These are phyloP conservation scores for Calonectria naviculata DNA, from an alignment of 2,329 filamentous ascomycete species.

Conservation along the genomic window DNA sequence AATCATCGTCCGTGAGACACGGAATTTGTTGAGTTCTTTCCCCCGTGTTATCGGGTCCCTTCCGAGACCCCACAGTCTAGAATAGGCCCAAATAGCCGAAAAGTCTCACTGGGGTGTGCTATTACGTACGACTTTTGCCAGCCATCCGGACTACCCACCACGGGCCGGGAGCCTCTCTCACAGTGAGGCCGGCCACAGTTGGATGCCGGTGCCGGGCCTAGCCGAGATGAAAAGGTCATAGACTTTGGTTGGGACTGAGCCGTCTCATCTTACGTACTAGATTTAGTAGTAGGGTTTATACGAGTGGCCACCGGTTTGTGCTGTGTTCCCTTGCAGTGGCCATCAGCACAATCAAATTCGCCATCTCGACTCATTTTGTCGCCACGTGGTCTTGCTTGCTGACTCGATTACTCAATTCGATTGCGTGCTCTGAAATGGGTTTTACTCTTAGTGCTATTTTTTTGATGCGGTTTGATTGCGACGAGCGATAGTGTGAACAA, in stretches of 20 bases:
- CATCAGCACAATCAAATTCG: neutral
- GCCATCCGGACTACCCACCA: neutral
- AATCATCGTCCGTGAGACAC: neutral
- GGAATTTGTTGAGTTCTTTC: neutral
- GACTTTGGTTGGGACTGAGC: neutral
- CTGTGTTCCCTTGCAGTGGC: neutral
- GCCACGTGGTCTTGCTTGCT: neutral
- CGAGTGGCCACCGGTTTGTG: neutral
- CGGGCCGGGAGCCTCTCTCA: neutral
- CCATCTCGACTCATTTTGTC: neutral
- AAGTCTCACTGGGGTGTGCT: neutral
- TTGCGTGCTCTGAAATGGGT: neutral
- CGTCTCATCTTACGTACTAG: neutral
- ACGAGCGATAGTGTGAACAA: neutral
- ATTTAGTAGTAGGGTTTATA: neutral
- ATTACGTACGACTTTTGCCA: conserved; percentile 5
- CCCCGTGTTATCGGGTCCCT: neutral
- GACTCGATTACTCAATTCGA: neutral
- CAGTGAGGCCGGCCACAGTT: neutral
- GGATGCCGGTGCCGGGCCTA: neutral
- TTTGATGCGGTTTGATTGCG: neutral
- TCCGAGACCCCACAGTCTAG: neutral
- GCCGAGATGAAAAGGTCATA: neutral
- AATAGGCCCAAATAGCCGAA: neutral
- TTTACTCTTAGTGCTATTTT: neutral